Conservation (phyloP, 2,329 filamentous ascomycete genomes). For the Myrmaecium sp. region DNA sequence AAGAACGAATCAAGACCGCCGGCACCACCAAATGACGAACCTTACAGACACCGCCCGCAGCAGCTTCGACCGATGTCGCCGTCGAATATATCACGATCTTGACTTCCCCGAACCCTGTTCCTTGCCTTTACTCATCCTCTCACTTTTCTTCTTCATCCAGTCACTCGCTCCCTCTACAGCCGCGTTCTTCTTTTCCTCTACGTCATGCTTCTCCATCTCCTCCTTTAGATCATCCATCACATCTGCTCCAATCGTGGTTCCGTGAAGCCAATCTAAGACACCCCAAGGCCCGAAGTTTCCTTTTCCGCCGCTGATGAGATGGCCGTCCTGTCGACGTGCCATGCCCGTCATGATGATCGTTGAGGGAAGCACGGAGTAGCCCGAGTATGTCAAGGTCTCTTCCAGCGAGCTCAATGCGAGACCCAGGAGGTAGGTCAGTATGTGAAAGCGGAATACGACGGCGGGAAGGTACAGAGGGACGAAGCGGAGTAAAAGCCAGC, state of each 20-base stretch:
- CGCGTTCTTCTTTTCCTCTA: conserved; percentile 26
- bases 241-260: conserved; percentile 35
- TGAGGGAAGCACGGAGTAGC: conserved; percentile 45
- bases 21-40: no score
- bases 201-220: conserved; percentile 38
- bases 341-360: conserved; percentile 40
- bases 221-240: conserved; percentile 37
- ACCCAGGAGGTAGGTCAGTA: conserved; percentile 55
- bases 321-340: conserved; percentile 39
- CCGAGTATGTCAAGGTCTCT: conserved; percentile 49
- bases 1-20: no score
- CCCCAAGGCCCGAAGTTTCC: conserved; percentile 49
- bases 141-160: conserved; percentile 11
- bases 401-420: conserved; percentile 46
- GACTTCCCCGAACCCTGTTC: conserved; percentile 7
- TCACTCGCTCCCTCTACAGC: conserved; percentile 15
- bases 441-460: conserved; percentile 47
- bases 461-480: conserved; percentile 50
- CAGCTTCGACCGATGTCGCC: no score
- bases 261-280: conserved; percentile 26
- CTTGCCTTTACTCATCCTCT: conserved; percentile 13
- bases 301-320: conserved; percentile 38
- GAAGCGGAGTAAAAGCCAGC: conserved; percentile 45
- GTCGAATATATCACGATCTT: no score
- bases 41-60: no score